Evolutionary conservation across 208 protist genomes (phyloP).

Genomic region (Herpetomonas muscarum): DNA sequence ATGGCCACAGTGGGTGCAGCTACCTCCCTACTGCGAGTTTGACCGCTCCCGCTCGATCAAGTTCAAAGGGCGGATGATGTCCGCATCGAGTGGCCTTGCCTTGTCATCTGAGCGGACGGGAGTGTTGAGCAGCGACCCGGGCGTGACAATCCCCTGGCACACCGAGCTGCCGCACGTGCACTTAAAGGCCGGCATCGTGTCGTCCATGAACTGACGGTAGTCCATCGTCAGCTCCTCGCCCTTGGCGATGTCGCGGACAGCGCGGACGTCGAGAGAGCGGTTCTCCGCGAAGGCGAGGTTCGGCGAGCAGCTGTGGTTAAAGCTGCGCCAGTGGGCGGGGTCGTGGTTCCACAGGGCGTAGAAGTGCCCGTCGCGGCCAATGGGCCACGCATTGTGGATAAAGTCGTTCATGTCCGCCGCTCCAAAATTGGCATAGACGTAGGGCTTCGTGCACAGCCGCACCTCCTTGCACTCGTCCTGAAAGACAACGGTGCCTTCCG

Average conservation of each 20-base stretch:
- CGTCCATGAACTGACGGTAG: conserved; percentile 83
- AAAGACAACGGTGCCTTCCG: conserved; percentile 49
- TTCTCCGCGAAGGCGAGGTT: conserved; percentile 68
- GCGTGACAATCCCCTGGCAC: conserved; percentile 46
- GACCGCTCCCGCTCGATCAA: background rate
- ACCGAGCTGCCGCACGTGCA: conserved; percentile 54
- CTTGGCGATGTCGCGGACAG: conserved; percentile 64
- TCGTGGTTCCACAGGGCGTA: conserved; percentile 83
- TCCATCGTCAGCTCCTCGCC: conserved; percentile 89
- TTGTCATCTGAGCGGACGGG: conserved; percentile 8
- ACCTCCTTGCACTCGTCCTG: conserved; percentile 57
- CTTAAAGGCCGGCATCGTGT: conserved; percentile 62
- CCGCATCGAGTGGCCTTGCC: background rate
- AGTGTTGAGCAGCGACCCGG: conserved; percentile 26
- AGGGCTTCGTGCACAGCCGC: conserved; percentile 77
- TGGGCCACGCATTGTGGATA: conserved; percentile 65
- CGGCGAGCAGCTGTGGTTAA: conserved; percentile 83
- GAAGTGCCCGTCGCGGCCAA: conserved; percentile 66
- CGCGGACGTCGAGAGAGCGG: conserved; percentile 66
- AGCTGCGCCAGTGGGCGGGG: conserved; percentile 53
- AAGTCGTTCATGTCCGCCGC: conserved; percentile 59
- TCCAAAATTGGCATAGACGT: conserved; percentile 36
- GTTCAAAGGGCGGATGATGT: background rate
- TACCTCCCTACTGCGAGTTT: background rate
- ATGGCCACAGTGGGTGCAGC: background rate